These are phyloP conservation scores for Emericellopsis terricola DNA, from an alignment of 495 filamentous ascomycete species.

Conservation along the genomic window DNA sequence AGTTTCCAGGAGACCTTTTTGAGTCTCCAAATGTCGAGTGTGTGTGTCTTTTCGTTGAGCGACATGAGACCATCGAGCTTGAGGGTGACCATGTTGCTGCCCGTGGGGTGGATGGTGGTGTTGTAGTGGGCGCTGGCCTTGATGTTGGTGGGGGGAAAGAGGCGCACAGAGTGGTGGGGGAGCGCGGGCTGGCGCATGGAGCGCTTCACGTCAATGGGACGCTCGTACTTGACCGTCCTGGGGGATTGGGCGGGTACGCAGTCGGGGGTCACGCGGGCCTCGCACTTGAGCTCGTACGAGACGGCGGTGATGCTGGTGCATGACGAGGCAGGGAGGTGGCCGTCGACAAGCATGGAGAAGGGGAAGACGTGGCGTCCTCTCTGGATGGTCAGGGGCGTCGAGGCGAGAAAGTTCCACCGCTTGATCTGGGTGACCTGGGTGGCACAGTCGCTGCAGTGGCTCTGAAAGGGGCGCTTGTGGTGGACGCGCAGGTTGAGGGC, in stretches of 20 bases:
- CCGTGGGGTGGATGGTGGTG: conserved; percentile 72
- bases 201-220: conserved; percentile 52
- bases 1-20: conserved; percentile 86
- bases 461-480: conserved; percentile 61
- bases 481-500: conserved; percentile 44
- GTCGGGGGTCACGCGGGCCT: conserved; percentile 31
- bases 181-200: conserved; percentile 39
- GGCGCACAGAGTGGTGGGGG: conserved; percentile 67
- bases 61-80: conserved; percentile 63
- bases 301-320: conserved; percentile 53
- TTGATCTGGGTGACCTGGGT: conserved; percentile 51
- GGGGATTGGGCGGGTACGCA: conserved; percentile 31
- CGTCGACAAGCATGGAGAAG: conserved; percentile 80
- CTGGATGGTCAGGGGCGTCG: conserved; percentile 43
- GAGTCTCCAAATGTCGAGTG: conserved; percentile 60
- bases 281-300: conserved; percentile 63
- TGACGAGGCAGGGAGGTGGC: conserved; percentile 68
- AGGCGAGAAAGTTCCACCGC: conserved; percentile 59
- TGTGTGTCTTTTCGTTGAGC: conserved; percentile 32
- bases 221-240: conserved; percentile 36
- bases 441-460: conserved; percentile 60
- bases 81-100: conserved; percentile 61
- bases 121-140: conserved; percentile 65
- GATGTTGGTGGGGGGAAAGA: conserved; percentile 92
- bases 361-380: conserved; percentile 61